Evolutionary conservation across 805 yeast species (phyloP).

Genomic region (Hanseniaspora guilliermondii): DNA sequence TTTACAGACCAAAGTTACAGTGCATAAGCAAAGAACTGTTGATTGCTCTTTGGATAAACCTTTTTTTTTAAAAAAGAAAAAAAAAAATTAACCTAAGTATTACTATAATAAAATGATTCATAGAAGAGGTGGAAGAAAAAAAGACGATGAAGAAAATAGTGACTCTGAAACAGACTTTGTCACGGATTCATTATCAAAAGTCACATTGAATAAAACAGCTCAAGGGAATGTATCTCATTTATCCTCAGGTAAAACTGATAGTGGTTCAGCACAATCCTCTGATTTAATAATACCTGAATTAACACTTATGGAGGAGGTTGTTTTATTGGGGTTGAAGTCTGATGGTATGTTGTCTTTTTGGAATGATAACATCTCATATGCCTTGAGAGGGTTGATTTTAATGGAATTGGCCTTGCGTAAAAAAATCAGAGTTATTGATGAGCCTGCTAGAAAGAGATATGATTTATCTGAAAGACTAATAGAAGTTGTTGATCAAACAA

Average conservation of each 20-base stretch:
- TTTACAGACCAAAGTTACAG: too few relatives aligned
- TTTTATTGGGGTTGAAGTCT: slow-evolving; percentile 85
- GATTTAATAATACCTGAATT: slow-evolving; percentile 41
- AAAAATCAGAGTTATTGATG: slow-evolving; percentile 77
- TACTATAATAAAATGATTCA: slow-evolving; percentile 8
- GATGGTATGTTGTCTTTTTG: slow-evolving; percentile 95
- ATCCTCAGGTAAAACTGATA: slow-evolving; percentile 47
- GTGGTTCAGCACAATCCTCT: slow-evolving; percentile 26
- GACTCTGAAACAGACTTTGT: slow-evolving; percentile 3
- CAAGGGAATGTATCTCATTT: neutral
- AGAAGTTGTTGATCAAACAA: slow-evolving; percentile 70
- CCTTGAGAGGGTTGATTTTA: slow-evolving; percentile 84
- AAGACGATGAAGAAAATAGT: slow-evolving; percentile 18
- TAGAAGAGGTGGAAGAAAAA: slow-evolving; percentile 16
- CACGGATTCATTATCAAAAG: neutral
- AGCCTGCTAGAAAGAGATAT: slow-evolving; percentile 79
- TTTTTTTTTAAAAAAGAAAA: slow-evolving; percentile 19
- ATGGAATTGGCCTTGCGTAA: slow-evolving; percentile 87
- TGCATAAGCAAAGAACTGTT: too few relatives aligned
- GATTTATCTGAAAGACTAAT: slow-evolving; percentile 78
- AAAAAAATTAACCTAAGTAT: slow-evolving; percentile 14
- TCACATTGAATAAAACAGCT: neutral
- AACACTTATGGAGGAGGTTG: slow-evolving; percentile 92
- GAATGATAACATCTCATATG: slow-evolving; percentile 96
- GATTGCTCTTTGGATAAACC: too few relatives aligned